Evolutionary conservation across 2,329 filamentous ascomycete species (phyloP), one percentile per base, ranked within the genome.

Genomic region (Penicillium brevicompactum): DNA sequence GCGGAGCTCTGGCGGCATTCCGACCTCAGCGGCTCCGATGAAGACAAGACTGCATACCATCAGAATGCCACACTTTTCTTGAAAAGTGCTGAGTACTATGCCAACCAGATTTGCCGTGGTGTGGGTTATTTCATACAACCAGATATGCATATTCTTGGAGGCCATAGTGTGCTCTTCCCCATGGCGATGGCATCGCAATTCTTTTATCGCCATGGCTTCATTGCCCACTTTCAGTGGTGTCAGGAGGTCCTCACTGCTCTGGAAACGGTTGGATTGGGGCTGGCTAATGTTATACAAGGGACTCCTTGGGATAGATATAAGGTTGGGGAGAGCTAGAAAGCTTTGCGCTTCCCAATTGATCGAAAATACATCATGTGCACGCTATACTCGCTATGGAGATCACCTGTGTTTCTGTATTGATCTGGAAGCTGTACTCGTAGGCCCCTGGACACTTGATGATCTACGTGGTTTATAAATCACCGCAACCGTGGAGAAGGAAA

Each of bases 221-320:
- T 54, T n/a, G 52, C 49, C 41, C 52, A 50, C 4, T 61, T 57
- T 21, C 32, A 57, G 9, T 59, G 57, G 55, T 61, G 55, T 18
- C 59, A 61, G 30, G 55, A 58, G 22, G 55, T 58, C 22, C 55
- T 60, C 42, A 37, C 52, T 41, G 32, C 47, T 10, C 38, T 61
- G 18, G 55, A 60, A 41, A 46, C 44, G 0, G 37, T 53, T 43
- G 55, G 57, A 3, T 31, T 61, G 10, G 55, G 57, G 2, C 14
- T 58, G 2, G 47, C 55, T n/a, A 44, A 46, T 24, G 45, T 51
- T n/a, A 27, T 62, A 18, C 52, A 48, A 38, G 59, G 55, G 7
- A 62, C 57, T n/a, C 57, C 57, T 10, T 62, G 59, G 53, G 51
- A 53, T 9, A 55, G 30, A 13, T 61, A 58, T 21, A 56, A 55